phyloP scores from a whole-genome alignment of 2,329 filamentous ascomycete species.

The Tolypocladium album region DNA sequence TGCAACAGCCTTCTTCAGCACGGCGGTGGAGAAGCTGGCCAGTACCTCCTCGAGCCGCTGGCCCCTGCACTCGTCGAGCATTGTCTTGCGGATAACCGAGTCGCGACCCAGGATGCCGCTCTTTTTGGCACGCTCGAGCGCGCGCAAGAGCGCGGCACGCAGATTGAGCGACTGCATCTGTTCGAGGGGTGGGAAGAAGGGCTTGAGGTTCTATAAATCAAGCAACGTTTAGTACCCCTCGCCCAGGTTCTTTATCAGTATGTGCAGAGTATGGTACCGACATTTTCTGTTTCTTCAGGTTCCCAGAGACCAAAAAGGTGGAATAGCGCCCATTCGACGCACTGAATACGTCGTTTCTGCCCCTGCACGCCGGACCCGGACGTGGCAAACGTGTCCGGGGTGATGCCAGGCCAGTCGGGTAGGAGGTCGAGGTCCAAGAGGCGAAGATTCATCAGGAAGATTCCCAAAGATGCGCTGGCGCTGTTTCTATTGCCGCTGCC shows the following conservation, averaged over 20 bases:
- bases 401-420: conserved; percentile 73
- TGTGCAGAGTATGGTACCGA: conserved; percentile 23
- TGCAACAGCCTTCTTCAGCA: conserved; percentile 59
- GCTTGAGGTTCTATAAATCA: conserved; percentile 61
- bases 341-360: conserved; percentile 72
- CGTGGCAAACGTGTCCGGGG: conserved; percentile 53
- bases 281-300: conserved; percentile 60
- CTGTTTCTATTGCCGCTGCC: neutral
- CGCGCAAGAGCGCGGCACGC: conserved; percentile 70
- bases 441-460: conserved; percentile 72
- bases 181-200: conserved; percentile 84
- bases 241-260: neutral
- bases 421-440: conserved; percentile 69
- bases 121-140: conserved; percentile 79
- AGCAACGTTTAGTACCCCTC: neutral
- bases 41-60: conserved; percentile 83
- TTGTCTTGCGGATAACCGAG: conserved; percentile 75
- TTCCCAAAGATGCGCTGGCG: conserved; percentile 10
- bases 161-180: conserved; percentile 86
- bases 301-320: conserved; percentile 81
- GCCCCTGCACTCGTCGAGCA: conserved; percentile 93
- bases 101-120: conserved; percentile 73
- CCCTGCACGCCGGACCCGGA: conserved; percentile 55
- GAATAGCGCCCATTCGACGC: conserved; percentile 85
- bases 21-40: conserved; percentile 71